Evolutionary conservation across 2,329 filamentous ascomycete genomes (phyloP).

Genomic region (Pseudonectria foliicola): DNA sequence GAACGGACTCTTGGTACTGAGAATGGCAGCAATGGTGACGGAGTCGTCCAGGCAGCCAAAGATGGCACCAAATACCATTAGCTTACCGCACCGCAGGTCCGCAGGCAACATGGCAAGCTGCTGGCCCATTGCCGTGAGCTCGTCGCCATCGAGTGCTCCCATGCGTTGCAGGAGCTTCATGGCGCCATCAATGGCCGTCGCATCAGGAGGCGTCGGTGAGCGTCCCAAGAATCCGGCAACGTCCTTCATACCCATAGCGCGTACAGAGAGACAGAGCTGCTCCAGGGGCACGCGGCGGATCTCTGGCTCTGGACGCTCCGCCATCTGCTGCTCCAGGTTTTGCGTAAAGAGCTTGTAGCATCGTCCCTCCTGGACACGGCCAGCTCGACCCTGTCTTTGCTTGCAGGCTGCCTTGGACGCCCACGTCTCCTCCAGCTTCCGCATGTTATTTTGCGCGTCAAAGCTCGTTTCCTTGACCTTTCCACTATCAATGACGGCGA

Average conservation of each 20-base stretch:
- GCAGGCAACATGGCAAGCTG: constrained; percentile 95
- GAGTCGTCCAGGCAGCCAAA: constrained; percentile 89
- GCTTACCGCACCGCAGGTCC: constrained; percentile 84
- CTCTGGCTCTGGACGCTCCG: constrained; percentile 82
- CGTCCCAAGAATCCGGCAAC: constrained; percentile 75
- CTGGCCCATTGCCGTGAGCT: constrained; percentile 81
- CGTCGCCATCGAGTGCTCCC: constrained; percentile 79
- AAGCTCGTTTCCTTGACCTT: constrained; percentile 96
- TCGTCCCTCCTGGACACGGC: constrained; percentile 80
- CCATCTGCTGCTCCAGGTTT: constrained; percentile 80
- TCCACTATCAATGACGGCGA: constrained; percentile 91
- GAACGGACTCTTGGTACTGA: constrained; percentile 87
- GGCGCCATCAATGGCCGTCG: constrained; percentile 77
- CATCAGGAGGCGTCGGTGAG: constrained; percentile 83
- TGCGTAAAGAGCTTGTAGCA: constrained; percentile 96
- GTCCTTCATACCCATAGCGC: constrained; percentile 86
- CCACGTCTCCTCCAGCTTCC: constrained; percentile 90
- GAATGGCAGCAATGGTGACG: constrained; percentile 80
- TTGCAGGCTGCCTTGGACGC: constrained; percentile 91
- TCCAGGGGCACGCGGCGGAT: constrained; percentile 89
- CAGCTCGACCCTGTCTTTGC: constrained; percentile 86
- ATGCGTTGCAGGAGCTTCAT: constrained; percentile 73
- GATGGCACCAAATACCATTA: constrained; percentile 91
- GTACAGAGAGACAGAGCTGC: constrained; percentile 88
- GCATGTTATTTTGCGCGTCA: constrained; percentile 86